Percentiles rank a stretch among this genome's conserved stretches.
These are phyloP conservation scores for Phytophthora syringae DNA, from an alignment of 352 stramenopile genomes.

Conservation along the genomic window DNA sequence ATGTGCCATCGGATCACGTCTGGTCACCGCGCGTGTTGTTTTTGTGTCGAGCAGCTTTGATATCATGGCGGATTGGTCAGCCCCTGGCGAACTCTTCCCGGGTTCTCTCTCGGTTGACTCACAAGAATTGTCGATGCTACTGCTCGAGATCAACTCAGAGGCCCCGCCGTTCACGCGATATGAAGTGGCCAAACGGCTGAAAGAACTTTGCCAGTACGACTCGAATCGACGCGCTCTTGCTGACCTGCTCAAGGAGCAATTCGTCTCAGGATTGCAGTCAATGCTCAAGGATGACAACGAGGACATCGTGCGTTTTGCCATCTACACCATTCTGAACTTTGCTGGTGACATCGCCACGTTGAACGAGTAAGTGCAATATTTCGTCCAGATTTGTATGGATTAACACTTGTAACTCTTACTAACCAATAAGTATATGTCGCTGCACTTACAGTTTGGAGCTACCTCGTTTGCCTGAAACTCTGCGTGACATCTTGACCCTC, in stretches of 20 bases:
- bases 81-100: slow-evolving; percentile 54
- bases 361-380: slow-evolving; percentile 49
- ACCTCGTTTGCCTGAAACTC: slow-evolving; percentile 61
- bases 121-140: slow-evolving; percentile 59
- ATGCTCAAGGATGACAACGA: slow-evolving; percentile 80
- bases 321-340: slow-evolving; percentile 79
- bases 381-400: too few species aligned
- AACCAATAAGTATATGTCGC: not conserved
- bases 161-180: slow-evolving; percentile 62
- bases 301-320: slow-evolving; percentile 77
- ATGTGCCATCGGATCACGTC: slow-evolving; percentile 18
- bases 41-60: slow-evolving; percentile 59
- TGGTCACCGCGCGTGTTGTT: slow-evolving; percentile 15
- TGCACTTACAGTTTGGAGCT: slow-evolving; percentile 51
- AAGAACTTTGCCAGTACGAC: slow-evolving; percentile 70
- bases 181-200: slow-evolving; percentile 74
- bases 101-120: slow-evolving; percentile 48
- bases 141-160: slow-evolving; percentile 66
- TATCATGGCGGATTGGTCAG: slow-evolving; percentile 68
- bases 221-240: slow-evolving; percentile 56
- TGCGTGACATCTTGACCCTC: slow-evolving; percentile 58
- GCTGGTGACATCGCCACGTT: slow-evolving; percentile 53
- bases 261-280: slow-evolving; percentile 54
- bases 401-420: too few species aligned
- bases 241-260: slow-evolving; percentile 51